Conservation (phyloP, 2,329 filamentous ascomycete genomes). For the Penicillium sp. region DNA sequence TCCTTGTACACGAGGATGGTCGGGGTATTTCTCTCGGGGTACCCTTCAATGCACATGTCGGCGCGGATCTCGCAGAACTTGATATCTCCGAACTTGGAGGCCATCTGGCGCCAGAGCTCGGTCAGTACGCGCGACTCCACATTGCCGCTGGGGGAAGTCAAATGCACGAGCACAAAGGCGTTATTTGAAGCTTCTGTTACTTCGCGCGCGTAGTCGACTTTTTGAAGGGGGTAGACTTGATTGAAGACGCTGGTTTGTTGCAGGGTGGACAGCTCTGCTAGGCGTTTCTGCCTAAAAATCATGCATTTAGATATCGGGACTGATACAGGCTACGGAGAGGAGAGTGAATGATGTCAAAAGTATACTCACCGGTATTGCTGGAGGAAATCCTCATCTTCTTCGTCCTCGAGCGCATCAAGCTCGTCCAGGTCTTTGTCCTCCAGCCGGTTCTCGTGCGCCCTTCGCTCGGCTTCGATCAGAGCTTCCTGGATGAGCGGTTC, state of each 20-base stretch:
- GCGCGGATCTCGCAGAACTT: conserved; percentile 97
- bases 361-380: conserved; percentile 64
- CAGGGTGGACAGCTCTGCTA: conserved; percentile 72
- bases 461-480: conserved; percentile 69
- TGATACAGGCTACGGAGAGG: too few relatives aligned
- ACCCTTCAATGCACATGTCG: conserved; percentile 90
- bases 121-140: conserved; percentile 76
- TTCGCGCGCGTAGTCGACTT: conserved; percentile 84
- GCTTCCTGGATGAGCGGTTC: conserved; percentile 96
- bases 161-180: conserved; percentile 64
- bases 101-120: conserved; percentile 80
- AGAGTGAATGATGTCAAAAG: neutral
- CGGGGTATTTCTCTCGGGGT: conserved; percentile 89
- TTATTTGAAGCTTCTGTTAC: conserved; percentile 84
- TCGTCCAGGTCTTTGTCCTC: conserved; percentile 95
- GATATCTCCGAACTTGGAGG: conserved; percentile 79
- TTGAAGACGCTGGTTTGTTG: conserved; percentile 75
- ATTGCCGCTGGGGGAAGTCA: conserved; percentile 75
- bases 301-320: too few relatives aligned
- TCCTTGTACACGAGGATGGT: conserved; percentile 90
- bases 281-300: conserved; percentile 61
- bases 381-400: conserved; percentile 89
- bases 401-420: conserved; percentile 85
- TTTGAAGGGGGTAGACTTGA: conserved; percentile 86
- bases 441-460: conserved; percentile 85